Evolutionary conservation across 2,329 filamentous ascomycete genomes (phyloP).

Genomic region (Aspergillus neoniger): DNA sequence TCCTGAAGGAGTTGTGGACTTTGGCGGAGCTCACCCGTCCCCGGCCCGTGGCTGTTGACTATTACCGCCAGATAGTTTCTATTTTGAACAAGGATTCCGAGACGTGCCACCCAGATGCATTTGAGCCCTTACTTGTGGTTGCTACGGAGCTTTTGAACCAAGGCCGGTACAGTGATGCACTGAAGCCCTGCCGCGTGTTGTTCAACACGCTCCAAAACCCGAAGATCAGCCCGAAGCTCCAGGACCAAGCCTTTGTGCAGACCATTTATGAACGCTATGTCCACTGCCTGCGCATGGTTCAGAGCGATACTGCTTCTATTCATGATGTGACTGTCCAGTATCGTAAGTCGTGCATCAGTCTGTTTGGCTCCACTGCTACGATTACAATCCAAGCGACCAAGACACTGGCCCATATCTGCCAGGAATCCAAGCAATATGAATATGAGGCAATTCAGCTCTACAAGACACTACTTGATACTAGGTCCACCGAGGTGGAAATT

Average conservation of each 20-base stretch:
- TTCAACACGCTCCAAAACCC: slow-evolving; percentile 39
- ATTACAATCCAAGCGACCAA: slow-evolving; percentile 41
- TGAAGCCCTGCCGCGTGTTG: slow-evolving; percentile 35
- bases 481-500: slow-evolving; percentile 29
- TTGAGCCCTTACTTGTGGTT: slow-evolving; percentile 41
- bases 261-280: slow-evolving; percentile 37
- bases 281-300: slow-evolving; percentile 35
- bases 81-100: slow-evolving; percentile 40
- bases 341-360: slow-evolving; percentile 34
- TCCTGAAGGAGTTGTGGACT: slow-evolving; percentile 40
- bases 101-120: slow-evolving; percentile 38
- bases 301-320: slow-evolving; percentile 32
- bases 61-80: slow-evolving; percentile 40
- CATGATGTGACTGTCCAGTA: slow-evolving; percentile 39
- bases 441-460: slow-evolving; percentile 37
- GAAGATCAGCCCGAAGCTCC: slow-evolving; percentile 35
- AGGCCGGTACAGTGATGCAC: slow-evolving; percentile 39
- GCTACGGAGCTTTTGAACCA: slow-evolving; percentile 41
- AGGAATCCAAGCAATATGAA: slow-evolving; percentile 39
- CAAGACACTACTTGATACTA: slow-evolving; percentile 35
- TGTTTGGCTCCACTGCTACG: slow-evolving; percentile 37
- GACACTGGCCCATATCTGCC: slow-evolving; percentile 40
- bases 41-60: slow-evolving; percentile 38
- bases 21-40: slow-evolving; percentile 40
- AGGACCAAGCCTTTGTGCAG: slow-evolving; percentile 35